Conservation (phyloP, 495 filamentous ascomycete species). For the Penicillium canariense region DNA sequence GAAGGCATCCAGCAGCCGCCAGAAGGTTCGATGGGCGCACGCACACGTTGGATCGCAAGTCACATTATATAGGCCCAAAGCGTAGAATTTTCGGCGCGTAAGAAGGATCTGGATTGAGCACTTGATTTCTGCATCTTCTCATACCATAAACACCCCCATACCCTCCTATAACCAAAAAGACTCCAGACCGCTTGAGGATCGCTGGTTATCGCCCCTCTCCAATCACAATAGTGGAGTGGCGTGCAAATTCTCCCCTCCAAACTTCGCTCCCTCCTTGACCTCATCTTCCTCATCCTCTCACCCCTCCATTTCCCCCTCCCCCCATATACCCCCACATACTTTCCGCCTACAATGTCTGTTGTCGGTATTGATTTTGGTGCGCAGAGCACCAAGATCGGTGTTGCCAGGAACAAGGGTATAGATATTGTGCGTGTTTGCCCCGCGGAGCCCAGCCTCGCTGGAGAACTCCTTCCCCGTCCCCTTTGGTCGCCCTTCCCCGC, state of each 20-base stretch:
- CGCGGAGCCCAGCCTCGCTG: slow-evolving; percentile 16
- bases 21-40: slow-evolving; percentile 40
- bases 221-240: slow-evolving; percentile 35
- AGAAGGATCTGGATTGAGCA: neutral
- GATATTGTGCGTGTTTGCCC: slow-evolving; percentile 81
- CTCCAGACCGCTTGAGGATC: slow-evolving; percentile 17
- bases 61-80: slow-evolving; percentile 18
- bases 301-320: slow-evolving; percentile 15
- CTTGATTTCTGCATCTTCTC: neutral
- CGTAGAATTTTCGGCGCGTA: neutral
- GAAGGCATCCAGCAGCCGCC: slow-evolving; percentile 32
- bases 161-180: neutral
- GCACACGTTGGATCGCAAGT: slow-evolving; percentile 13
- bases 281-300: slow-evolving; percentile 18
- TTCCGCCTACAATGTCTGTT: slow-evolving; percentile 60
- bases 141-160: neutral
- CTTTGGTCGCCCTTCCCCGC: neutral
- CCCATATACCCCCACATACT: slow-evolving; percentile 16
- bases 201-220: slow-evolving; percentile 25
- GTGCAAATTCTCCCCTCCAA: slow-evolving; percentile 46
- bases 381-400: slow-evolving; percentile 95
- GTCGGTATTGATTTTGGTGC: slow-evolving; percentile 95
- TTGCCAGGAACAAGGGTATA: slow-evolving; percentile 95
- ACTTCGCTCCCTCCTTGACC: slow-evolving; percentile 27
- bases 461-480: neutral